These are phyloP conservation scores for Cercophora scortea DNA, from an alignment of 495 filamentous ascomycete species.

Conservation along the genomic window DNA sequence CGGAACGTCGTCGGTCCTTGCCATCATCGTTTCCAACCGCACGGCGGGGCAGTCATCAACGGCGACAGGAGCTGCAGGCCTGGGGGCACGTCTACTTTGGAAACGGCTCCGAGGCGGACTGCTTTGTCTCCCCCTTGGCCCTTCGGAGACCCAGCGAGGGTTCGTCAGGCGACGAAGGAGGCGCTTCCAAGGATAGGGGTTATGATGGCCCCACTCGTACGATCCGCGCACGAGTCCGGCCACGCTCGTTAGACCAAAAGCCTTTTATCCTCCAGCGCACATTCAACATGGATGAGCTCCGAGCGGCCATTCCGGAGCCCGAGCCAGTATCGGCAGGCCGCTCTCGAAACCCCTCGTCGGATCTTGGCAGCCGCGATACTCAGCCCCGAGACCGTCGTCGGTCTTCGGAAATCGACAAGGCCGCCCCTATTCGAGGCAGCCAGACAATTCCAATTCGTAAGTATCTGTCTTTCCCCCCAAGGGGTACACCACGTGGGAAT, in stretches of 20 bases:
- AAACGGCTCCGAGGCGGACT: conserved; percentile 24
- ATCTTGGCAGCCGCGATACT: neutral
- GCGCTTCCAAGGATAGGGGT: neutral
- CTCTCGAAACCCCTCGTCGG: conserved; percentile 5
- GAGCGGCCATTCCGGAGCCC: conserved; percentile 27
- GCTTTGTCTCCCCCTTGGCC: conserved; percentile 33
- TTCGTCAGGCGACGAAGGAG: conserved; percentile 7
- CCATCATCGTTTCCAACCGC: conserved; percentile 1
- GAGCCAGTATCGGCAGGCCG: conserved; percentile 3
- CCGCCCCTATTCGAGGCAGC: conserved; percentile 15
- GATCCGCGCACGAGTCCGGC: conserved; percentile 38
- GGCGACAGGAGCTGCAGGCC: conserved; percentile 20
- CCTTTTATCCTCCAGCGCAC: conserved; percentile 40
- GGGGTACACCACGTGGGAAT: neutral
- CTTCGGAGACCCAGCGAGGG: conserved; percentile 23
- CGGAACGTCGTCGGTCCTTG: conserved; percentile 17
- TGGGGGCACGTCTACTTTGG: conserved; percentile 29
- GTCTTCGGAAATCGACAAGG: conserved; percentile 9
- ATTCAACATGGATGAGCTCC: conserved; percentile 37
- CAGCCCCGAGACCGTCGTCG: conserved; percentile 2
- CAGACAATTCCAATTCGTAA: conserved; percentile 42
- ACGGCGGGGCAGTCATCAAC: conserved; percentile 10
- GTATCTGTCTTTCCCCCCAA: conserved; percentile 11
- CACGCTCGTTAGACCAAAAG: conserved; percentile 29
- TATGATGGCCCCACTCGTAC: conserved; percentile 16